Evolutionary conservation across 2,329 filamentous ascomycete genomes (phyloP), one percentile per base, ranked within the genome.

Genomic region (Pezicula radicicola): DNA sequence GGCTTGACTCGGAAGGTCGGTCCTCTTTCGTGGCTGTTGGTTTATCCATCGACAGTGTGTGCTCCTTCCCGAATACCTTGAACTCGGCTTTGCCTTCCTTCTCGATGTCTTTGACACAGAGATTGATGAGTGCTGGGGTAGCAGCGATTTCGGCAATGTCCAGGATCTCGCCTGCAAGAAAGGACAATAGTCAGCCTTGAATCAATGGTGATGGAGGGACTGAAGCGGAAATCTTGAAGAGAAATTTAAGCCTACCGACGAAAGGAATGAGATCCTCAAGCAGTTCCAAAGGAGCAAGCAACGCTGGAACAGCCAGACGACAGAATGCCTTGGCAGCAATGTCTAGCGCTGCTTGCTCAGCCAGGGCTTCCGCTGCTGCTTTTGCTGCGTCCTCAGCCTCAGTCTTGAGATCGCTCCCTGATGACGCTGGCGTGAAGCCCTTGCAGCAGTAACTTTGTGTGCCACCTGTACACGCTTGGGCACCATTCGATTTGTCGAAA

Each of bases 271-370:
- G 12, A 46, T 55, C 60, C 47, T 65, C 61, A 10, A 60, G 35
- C 0, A 62, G 40, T 41, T 63, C 59, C 33, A 64, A 37, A 13
- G 55, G 55, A 2, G 33, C 37, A 25, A 59, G 43, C n/a, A 63
- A 41, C 21, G 66, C 68, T 2, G 66, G 62, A 7, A 71, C 61
- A 3, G 67, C 67, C 25, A 69, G 48, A 15, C 67, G 46, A 52
- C 67, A 71, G 46, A 70, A 69, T 1, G 62, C 66, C 43, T 66
- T 70, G 1, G 68, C 66, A 12, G 68, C 68, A 36, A 69, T 50
- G 39, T 70, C 68, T 0, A 69, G 52, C 4, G 66, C 67, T 13
- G 57, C 55, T 8, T 65, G 50, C 43, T 66, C 64, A 1, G 66
- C 67, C 0, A 56, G 57, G 8, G 56, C 56, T 33, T 62, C 56